Evolutionary conservation across 2,329 filamentous ascomycete species (phyloP).

Genomic region (Zymoseptoria passerinii): DNA sequence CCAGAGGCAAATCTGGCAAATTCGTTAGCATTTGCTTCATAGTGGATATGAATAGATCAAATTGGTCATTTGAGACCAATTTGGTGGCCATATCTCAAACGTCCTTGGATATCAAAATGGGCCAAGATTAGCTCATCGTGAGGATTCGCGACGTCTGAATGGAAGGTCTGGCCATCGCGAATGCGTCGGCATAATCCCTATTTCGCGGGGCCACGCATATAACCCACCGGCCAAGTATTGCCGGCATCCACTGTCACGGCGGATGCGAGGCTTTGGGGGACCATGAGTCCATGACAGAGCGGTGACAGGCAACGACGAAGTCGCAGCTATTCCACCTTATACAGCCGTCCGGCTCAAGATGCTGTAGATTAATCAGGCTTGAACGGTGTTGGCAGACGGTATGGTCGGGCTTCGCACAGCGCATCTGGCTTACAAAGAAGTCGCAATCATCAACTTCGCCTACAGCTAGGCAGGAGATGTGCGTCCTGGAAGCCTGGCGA

Average conservation of each 20-base stretch:
- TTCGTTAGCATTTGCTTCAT: no score
- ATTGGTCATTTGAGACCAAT: no score
- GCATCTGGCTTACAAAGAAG: background rate
- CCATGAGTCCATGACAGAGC: no score
- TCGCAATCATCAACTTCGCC: background rate
- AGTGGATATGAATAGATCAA: no score
- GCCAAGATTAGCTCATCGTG: no score
- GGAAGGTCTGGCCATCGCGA: no score
- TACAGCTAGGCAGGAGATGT: background rate
- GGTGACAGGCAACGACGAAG: background rate
- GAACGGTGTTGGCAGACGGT: background rate
- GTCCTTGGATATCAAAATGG: no score
- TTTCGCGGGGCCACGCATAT: no score
- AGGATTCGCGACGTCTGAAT: no score
- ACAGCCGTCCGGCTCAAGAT: background rate
- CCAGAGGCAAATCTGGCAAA: no score
- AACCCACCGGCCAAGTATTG: background rate
- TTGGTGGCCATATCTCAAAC: no score
- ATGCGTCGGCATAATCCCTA: no score
- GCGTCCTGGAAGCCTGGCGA: background rate
- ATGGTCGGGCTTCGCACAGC: background rate
- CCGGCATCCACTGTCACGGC: background rate
- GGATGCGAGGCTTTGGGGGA: background rate
- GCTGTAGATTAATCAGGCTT: background rate
- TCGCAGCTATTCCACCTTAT: background rate